Evolutionary conservation across 495 filamentous ascomycete species (phyloP).

Genomic region (Aspergillus baeticus): DNA sequence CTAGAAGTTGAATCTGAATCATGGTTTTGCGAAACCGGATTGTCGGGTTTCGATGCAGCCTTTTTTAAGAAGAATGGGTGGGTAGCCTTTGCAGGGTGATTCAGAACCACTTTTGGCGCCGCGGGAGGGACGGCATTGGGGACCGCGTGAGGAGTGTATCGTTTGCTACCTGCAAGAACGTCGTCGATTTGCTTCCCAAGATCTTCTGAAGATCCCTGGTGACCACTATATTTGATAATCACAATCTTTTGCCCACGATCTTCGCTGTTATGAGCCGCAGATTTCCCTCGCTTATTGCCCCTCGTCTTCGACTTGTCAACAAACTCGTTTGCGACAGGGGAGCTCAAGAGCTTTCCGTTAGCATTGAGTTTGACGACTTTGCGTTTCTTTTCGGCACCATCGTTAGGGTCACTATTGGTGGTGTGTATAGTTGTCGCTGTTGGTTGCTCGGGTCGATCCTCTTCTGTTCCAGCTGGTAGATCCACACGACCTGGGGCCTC

Average conservation of each 20-base stretch:
- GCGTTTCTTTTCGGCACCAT: slow-evolving; percentile 23
- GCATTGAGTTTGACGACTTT: slow-evolving; percentile 54
- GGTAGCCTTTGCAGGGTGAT: slow-evolving; percentile 55
- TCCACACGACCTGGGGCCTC: background rate
- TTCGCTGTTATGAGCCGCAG: slow-evolving; percentile 16
- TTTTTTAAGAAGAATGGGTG: slow-evolving; percentile 78
- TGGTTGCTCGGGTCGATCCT: background rate
- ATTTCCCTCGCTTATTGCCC: slow-evolving; percentile 21
- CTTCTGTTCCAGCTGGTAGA: background rate
- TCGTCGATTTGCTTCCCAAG: slow-evolving; percentile 50
- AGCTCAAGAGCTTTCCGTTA: slow-evolving; percentile 58
- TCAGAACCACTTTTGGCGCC: slow-evolving; percentile 7
- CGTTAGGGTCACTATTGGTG: background rate
- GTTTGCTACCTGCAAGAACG: slow-evolving; percentile 40
- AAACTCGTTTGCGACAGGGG: slow-evolving; percentile 35
- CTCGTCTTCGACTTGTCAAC: slow-evolving; percentile 25
- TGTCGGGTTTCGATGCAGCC: slow-evolving; percentile 16
- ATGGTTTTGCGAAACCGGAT: background rate
- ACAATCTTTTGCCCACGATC: slow-evolving; percentile 31
- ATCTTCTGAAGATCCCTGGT: slow-evolving; percentile 15
- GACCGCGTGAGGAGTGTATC: slow-evolving; percentile 7
- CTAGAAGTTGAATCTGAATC: slow-evolving; percentile 11
- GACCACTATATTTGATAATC: slow-evolving; percentile 44
- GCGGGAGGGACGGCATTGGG: slow-evolving; percentile 5
- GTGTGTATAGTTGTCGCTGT: background rate